phyloP scores from a whole-genome alignment of 768 basidiomycete genomes.

The Trametes maxima region DNA sequence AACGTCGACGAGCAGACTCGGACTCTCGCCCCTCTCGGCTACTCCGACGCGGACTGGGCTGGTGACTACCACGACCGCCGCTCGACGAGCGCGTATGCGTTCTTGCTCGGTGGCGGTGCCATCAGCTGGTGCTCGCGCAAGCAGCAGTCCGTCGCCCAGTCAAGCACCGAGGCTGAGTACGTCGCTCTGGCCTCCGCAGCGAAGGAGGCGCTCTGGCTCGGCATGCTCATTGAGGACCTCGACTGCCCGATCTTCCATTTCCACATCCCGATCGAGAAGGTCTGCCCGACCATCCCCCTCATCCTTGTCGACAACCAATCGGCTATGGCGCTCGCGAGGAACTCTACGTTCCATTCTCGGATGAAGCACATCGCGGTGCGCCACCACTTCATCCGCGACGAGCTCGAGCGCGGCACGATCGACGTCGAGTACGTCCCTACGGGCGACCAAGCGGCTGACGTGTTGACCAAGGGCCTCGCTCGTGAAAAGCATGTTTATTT shows the following conservation, averaged over 20 bases:
- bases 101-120: constrained; percentile 32
- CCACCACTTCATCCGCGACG: constrained; percentile 39
- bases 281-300: background rate
- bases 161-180: too few species aligned
- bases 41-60: constrained; percentile 40
- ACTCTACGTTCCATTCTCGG: constrained; percentile 9
- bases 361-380: constrained; percentile 36
- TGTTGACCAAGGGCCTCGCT: constrained; percentile 41
- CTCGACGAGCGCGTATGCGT: constrained; percentile 41
- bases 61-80: constrained; percentile 29
- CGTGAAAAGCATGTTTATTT: constrained; percentile 2
- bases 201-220: constrained; percentile 31
- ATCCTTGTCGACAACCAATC: constrained; percentile 11
- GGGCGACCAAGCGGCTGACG: constrained; percentile 39
- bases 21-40: constrained; percentile 15
- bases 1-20: too few species aligned
- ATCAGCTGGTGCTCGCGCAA: constrained; percentile 35
- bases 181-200: constrained; percentile 33
- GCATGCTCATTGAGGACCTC: constrained; percentile 12
- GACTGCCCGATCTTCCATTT: background rate
- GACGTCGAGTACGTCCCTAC: constrained; percentile 36
- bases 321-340: constrained; percentile 15
- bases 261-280: too few species aligned
- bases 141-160: constrained; percentile 34
- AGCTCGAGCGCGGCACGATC: constrained; percentile 30